Conservation (phyloP, 2,329 filamentous ascomycete species). For the Colletotrichum chrysophilum region DNA sequence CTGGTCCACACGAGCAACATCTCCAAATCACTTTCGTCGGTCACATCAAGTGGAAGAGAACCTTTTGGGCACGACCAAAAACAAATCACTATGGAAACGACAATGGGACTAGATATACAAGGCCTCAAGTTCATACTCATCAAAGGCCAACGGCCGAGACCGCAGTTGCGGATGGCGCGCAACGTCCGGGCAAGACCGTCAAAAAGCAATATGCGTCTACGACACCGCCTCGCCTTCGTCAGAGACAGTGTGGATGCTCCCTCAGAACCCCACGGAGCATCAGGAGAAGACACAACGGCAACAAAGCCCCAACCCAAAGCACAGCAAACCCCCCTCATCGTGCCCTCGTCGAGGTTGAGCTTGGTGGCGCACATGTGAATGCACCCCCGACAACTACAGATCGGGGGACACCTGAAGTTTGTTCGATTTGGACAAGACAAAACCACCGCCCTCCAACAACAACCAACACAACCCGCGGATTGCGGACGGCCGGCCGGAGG, state of each 20-base stretch:
- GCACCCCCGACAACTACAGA: background rate
- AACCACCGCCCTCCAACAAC: background rate
- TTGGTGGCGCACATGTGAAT: background rate
- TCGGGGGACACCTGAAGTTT: background rate
- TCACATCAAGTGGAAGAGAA: background rate
- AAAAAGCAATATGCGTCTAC: background rate
- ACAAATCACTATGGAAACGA: background rate
- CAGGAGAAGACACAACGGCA: background rate
- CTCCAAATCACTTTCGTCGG: background rate
- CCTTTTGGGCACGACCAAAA: background rate
- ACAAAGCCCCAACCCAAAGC: background rate
- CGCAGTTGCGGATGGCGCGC: background rate
- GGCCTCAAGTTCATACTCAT: background rate
- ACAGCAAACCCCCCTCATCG: background rate
- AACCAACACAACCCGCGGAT: background rate
- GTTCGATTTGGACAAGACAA: background rate
- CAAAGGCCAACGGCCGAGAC: background rate
- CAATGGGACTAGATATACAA: background rate
- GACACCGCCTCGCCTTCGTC: background rate
- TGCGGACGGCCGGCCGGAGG: background rate
- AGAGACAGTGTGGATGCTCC: background rate
- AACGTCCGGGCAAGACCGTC: background rate
- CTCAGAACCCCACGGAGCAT: background rate
- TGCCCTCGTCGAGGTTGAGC: background rate
- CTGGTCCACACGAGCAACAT: background rate